Evolutionary conservation across 352 stramenopile genomes (phyloP).

Genomic region (Globisporangium spiculum): DNA sequence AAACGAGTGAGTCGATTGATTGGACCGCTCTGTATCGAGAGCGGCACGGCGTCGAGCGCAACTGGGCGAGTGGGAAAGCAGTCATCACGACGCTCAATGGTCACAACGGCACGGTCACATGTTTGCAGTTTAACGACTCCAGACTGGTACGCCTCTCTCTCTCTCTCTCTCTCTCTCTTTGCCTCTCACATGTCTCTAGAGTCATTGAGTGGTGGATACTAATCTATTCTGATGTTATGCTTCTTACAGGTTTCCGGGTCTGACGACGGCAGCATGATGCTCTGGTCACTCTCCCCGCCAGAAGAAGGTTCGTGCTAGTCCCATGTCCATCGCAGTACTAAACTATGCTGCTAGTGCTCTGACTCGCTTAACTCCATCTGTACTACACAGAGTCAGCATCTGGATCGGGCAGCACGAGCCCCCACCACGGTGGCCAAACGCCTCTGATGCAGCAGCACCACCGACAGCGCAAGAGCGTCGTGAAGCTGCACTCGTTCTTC

Average conservation of each 20-base stretch:
- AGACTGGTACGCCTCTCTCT: constrained; percentile 10
- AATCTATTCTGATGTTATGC: neutral
- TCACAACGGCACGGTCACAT: constrained; percentile 28
- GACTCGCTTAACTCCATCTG: neutral
- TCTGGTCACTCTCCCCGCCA: constrained; percentile 25
- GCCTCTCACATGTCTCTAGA: neutral
- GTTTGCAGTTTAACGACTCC: constrained; percentile 24
- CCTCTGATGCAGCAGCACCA: constrained; percentile 29
- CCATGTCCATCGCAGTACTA: neutral
- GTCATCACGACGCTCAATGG: constrained; percentile 28
- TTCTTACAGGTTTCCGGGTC: constrained; percentile 25
- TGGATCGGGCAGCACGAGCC: neutral
- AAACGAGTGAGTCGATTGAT: neutral
- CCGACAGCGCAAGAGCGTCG: constrained; percentile 23
- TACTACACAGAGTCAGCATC: neutral
- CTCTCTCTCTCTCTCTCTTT: too few species aligned
- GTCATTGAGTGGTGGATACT: neutral
- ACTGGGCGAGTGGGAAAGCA: constrained; percentile 23
- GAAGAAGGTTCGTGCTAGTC: constrained; percentile 12
- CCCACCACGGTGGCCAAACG: neutral
- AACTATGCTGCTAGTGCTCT: neutral
- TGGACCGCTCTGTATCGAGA: constrained; percentile 23
- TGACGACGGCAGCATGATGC: constrained; percentile 34
- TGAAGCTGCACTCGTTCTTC: constrained; percentile 32
- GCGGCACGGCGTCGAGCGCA: constrained; percentile 25